Percentiles rank a stretch among this genome's conserved stretches.
These are phyloP conservation scores for Begonia peltatifolia DNA, from an alignment of 306 rosid species.

Conservation along the genomic window DNA sequence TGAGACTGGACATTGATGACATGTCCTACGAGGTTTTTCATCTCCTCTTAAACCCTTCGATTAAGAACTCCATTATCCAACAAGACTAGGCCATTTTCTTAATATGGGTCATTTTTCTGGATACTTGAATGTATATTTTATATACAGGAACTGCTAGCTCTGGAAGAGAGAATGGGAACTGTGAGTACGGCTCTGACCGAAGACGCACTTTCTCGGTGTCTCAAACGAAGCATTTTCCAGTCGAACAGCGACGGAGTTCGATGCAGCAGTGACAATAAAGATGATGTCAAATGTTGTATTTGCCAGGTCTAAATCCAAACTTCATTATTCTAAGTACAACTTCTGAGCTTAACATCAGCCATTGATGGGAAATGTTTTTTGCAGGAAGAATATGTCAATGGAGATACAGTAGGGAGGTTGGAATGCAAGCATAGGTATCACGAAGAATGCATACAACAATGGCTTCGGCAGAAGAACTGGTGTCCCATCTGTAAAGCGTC, in stretches of 20 bases:
- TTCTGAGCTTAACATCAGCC: background rate
- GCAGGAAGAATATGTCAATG: constrained; percentile 72
- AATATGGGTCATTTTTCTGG: too few species aligned
- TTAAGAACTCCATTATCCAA: too few species aligned
- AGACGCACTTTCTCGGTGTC: constrained; percentile 56
- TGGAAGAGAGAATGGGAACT: constrained; percentile 91
- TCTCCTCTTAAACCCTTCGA: background rate
- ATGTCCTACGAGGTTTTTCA: constrained; percentile 93
- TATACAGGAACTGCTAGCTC: constrained; percentile 76
- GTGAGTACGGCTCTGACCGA: constrained; percentile 94
- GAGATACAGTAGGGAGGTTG: constrained; percentile 66
- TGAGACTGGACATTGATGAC: constrained; percentile 97
- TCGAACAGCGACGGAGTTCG: background rate
- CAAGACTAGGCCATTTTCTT: too few species aligned
- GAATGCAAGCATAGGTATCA: constrained; percentile 70
- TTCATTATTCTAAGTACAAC: background rate
- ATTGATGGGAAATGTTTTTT: constrained; percentile 1
- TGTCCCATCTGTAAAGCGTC: constrained; percentile 93
- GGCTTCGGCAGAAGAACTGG: constrained; percentile 91
- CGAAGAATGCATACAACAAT: constrained; percentile 54
- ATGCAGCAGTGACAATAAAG: constrained; percentile 22
- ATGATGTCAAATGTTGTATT: constrained; percentile 69
- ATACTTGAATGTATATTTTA: background rate
- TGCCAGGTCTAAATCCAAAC: constrained; percentile 44
- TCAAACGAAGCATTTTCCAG: constrained; percentile 39